These are phyloP conservation scores for Aquilaria yunnanensis DNA, from an alignment of 345 rosid species.

Conservation along the genomic window DNA sequence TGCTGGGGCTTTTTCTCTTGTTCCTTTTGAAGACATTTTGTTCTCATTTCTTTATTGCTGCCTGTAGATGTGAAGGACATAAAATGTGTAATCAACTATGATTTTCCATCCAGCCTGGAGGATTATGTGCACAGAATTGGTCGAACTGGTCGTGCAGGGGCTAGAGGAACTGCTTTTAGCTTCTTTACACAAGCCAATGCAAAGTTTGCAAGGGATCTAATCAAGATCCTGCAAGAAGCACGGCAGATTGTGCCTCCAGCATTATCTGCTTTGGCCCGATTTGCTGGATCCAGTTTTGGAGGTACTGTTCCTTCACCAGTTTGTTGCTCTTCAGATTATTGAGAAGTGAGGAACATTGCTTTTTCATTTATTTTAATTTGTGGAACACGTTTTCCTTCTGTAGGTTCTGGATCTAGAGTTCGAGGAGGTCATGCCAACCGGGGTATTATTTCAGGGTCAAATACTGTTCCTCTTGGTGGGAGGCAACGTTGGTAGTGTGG, in stretches of 20 bases:
- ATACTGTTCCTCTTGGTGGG: constrained; percentile 62
- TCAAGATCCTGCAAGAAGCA: constrained; percentile 89
- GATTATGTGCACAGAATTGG: constrained; percentile 98
- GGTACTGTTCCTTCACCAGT: constrained; percentile 27
- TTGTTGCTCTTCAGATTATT: too few species aligned
- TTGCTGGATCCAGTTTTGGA: constrained; percentile 40
- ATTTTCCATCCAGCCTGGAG: constrained; percentile 87
- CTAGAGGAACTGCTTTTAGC: constrained; percentile 83
- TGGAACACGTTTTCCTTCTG: neutral
- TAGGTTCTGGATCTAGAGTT: constrained; percentile 70
- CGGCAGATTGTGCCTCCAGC: constrained; percentile 69
- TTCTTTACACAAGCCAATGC: constrained; percentile 82
- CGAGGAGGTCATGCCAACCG: constrained; percentile 71
- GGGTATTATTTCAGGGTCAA: constrained; percentile 61
- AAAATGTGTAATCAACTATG: constrained; percentile 95
- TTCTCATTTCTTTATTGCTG: constrained; percentile 15
- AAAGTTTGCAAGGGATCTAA: constrained; percentile 77
- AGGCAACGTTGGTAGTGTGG: constrained; percentile 47
- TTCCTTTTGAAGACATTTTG: neutral
- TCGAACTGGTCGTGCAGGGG: constrained; percentile 98
- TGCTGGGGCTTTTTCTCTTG: neutral
- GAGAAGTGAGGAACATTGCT: neutral
- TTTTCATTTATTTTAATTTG: neutral
- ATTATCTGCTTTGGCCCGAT: constrained; percentile 53
- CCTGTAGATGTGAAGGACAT: constrained; percentile 98